Evolutionary conservation across 306 rosid genomes (phyloP), one percentile per base, ranked within the genome.

Genomic region (Cicer yamashitae): DNA sequence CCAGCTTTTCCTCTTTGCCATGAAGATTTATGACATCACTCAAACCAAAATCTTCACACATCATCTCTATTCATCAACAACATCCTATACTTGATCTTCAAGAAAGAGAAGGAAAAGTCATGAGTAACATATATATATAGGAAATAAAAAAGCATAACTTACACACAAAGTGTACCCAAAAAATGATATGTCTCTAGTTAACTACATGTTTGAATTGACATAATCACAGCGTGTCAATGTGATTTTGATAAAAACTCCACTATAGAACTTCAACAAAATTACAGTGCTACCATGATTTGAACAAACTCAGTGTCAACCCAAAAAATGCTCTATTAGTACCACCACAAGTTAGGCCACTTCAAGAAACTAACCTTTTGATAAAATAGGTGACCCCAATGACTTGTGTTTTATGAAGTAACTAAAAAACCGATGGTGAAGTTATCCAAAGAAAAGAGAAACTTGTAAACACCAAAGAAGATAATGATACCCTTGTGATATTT

Each of bases 1-100:
- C 97, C 92, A 91, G 85, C 91, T 70, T 73, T 77, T 86, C 75
- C 58, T 78, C 83, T 87, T 91, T 66, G 81, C 88, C 98, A 93
- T 93, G 79, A 56, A 56, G 54, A 82, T 52, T 73, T 70, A 58
- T 67, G 73, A 67, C 77, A 52, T 59, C 88, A 69, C 50, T 38
- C 82, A 63, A 80, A 79, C 78, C 30, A 38, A 57, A 59, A 43
- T 53, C 63, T 78, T 79, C 79, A 59, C 37, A 43, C 57, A 74
- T 74, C 74, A 58, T 71, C 64, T 61, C 39, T 68, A 13, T 61
- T 80, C 75, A 59, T 62, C 70, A 73, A 41, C 41, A n/a, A 68
- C 64, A 59, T 73, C 81, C 79, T 73, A 34, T 54, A 70, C 13
- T 54, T 74, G 79, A 54, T 50, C 40, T 46, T 7, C 67, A 41